These are phyloP conservation scores for Gossypium gossypioides DNA, from an alignment of 441 rosid genomes.

Conservation along the genomic window DNA sequence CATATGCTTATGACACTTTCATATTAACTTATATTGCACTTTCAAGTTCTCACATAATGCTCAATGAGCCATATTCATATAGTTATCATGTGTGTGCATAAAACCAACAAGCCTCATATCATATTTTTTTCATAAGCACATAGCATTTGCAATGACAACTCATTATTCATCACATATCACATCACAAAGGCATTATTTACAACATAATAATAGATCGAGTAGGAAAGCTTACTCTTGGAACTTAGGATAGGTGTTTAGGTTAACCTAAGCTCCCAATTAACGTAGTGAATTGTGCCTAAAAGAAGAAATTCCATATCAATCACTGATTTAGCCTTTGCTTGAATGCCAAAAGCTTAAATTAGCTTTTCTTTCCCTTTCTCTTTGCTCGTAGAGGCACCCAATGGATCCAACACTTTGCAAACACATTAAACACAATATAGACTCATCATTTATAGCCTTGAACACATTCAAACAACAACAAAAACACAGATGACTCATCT, in stretches of 20 bases:
- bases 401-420: background rate
- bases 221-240: background rate
- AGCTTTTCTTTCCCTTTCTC: background rate
- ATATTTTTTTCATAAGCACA: background rate
- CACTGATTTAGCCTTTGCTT: background rate
- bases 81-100: background rate
- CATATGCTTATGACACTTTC: background rate
- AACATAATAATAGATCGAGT: background rate
- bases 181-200: background rate
- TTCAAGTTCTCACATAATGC: background rate
- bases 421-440: background rate
- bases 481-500: background rate
- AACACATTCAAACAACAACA: background rate
- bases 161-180: background rate
- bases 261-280: background rate
- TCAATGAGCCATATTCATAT: background rate
- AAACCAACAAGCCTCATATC: background rate
- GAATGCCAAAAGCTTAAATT: background rate
- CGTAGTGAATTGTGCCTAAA: background rate
- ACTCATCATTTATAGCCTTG: background rate
- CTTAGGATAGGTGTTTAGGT: background rate
- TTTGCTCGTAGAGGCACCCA: background rate
- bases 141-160: background rate
- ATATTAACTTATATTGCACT: background rate
- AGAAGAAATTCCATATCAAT: background rate